Base-by-base conservation (phyloP, 164 flowering plant genomes). In the Nelumbo lutea region DNA sequence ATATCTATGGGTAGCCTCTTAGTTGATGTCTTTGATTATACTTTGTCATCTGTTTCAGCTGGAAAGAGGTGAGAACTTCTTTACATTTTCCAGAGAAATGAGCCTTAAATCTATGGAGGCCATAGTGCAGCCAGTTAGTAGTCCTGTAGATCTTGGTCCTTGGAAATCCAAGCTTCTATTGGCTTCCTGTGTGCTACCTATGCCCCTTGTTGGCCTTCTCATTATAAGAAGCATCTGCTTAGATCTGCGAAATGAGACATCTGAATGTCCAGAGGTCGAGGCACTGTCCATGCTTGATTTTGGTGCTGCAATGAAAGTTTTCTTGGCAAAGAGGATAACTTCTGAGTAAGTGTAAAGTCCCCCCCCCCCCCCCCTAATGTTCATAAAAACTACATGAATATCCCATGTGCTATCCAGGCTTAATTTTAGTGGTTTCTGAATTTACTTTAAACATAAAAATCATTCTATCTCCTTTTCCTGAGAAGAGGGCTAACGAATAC, bases 151-250 rank as follows among this genome's bases (percentile, higher is more conserved):
- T 72, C 91, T 90, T 71, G 96, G 84, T 48, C 95, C 91, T 71
- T 88, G 88, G 95, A 90, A 86, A 80, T 91, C 98, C 62, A 91
- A 88, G 78, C 98, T 95, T 69, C 78, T 91, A 39, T 88, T 94
- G 96, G 97, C 92, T 64, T 88, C 98, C 41, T 91, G 97, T 52
- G 86, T 87, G 42, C 81, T 95, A 41, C 98, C 98, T 10, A 95
- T 95, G 97, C 97, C 98, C 69, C 96, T 95, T 71, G 85, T 95
- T n/a, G 96, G 98, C 42, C 88, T 95, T 77, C 75, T 91, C 58
- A 80, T 95, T 13, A 95, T 95, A 62, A 88, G 87, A 68, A 62
- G 88, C 64, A 81, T 95, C 55, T 91, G 98, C 75, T 75, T 87
- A 40, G 89, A 89, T 70, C 73, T 56, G 47, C 91, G 80, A 68